Conservation (phyloP, 345 rosid species). For the Brassica cretica region DNA sequence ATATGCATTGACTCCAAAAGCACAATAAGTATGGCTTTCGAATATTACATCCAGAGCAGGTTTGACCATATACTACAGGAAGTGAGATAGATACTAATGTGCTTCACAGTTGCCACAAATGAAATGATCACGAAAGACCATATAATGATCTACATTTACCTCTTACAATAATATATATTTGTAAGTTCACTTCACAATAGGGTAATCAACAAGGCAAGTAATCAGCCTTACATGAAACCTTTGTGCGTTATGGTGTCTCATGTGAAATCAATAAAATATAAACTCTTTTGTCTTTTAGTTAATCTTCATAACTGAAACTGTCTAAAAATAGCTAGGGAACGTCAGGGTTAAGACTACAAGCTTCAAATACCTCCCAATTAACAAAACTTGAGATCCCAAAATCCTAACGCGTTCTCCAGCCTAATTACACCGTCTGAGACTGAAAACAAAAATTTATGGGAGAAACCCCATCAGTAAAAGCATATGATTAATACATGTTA, state of each 20-base stretch:
- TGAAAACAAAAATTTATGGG: constrained; percentile 17
- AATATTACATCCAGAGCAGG: background rate
- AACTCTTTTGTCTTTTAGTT: constrained; percentile 4
- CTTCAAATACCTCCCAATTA: background rate
- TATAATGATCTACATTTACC: background rate
- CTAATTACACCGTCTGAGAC: constrained; percentile 16
- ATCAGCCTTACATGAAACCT: constrained; percentile 4
- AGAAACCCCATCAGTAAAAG: constrained; percentile 25
- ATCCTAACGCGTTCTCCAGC: constrained; percentile 6
- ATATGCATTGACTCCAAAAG: background rate
- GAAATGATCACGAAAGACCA: background rate
- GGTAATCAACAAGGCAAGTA: background rate
- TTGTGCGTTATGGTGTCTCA: constrained; percentile 4
- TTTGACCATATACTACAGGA: constrained; percentile 15
- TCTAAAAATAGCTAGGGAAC: constrained; percentile 5
- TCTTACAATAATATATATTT: background rate
- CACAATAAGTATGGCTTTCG: background rate
- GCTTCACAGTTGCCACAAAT: background rate
- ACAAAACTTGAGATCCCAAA: constrained; percentile 15
- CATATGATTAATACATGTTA: constrained; percentile 1
- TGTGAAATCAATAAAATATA: background rate
- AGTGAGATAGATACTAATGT: constrained; percentile 3
- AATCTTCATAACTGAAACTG: background rate
- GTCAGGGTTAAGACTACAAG: background rate
- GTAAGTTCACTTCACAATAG: background rate